Conservation (phyloP, 2,329 filamentous ascomycete genomes). For the Trichoderma aggressivum region DNA sequence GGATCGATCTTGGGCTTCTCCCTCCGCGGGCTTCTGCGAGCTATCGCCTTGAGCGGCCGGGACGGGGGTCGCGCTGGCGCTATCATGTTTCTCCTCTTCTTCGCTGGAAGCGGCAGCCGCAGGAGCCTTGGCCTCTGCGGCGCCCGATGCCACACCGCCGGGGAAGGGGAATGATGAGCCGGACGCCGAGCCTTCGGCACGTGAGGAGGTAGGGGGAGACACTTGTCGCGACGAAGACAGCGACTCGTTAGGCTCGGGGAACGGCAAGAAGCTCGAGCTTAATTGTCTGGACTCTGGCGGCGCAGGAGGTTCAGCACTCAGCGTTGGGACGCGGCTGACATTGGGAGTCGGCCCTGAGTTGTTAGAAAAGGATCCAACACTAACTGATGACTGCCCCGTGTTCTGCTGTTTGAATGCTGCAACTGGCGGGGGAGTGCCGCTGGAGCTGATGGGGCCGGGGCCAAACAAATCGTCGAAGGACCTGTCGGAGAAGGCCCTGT, state of each 20-base stretch:
- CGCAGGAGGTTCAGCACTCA: constrained; percentile 55
- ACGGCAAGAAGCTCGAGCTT: constrained; percentile 71
- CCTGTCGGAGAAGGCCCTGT: constrained; percentile 53
- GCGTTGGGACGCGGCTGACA: constrained; percentile 59
- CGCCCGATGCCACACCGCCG: constrained; percentile 24
- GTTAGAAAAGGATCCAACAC: constrained; percentile 46
- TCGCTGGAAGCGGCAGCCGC: constrained; percentile 19
- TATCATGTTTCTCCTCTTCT: constrained; percentile 24
- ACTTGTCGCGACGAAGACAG: constrained; percentile 74
- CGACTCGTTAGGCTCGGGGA: constrained; percentile 64
- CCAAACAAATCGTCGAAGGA: constrained; percentile 88
- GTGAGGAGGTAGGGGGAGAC: constrained; percentile 60
- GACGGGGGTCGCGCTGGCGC: constrained; percentile 29
- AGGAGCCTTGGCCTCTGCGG: constrained; percentile 24
- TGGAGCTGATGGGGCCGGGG: constrained; percentile 51
- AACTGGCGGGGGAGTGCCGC: constrained; percentile 39
- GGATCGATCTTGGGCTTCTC: constrained; percentile 22
- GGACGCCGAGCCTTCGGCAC: constrained; percentile 49
- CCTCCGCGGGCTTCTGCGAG: constrained; percentile 24
- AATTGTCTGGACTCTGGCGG: constrained; percentile 74
- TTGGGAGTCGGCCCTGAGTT: constrained; percentile 58
- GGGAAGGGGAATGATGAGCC: constrained; percentile 27
- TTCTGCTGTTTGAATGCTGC: constrained; percentile 49
- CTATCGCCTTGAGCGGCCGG: constrained; percentile 24
- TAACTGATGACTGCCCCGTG: constrained; percentile 54